A percentile compares a stretch with the other conserved stretches of the same genome.
Evolutionary conservation across 768 basidiomycete species (phyloP).

Genomic region (Gymnopilus dilepis): DNA sequence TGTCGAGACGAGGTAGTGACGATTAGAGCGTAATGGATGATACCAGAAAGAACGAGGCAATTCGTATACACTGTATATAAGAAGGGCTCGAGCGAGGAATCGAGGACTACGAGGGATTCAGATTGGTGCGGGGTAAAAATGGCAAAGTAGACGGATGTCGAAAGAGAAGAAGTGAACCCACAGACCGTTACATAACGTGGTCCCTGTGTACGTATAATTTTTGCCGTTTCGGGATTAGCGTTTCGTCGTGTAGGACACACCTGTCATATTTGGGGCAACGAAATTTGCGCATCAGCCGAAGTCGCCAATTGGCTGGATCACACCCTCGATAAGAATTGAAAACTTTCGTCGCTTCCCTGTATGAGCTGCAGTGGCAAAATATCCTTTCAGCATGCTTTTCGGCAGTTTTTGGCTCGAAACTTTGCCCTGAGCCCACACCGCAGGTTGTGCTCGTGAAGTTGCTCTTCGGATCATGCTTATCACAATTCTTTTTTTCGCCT

Average conservation of each 20-base stretch:
- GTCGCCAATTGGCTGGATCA: background rate
- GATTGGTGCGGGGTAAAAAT: slow-evolving; percentile 21
- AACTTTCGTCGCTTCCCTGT: background rate
- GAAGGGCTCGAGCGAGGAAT: background rate
- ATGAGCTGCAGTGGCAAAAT: background rate
- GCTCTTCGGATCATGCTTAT: background rate
- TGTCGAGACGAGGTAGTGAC: background rate
- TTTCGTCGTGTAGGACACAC: slow-evolving; percentile 17
- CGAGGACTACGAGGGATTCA: background rate
- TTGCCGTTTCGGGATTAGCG: slow-evolving; percentile 18
- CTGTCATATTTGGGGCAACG: slow-evolving; percentile 20
- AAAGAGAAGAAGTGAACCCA: background rate
- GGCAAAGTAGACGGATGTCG: slow-evolving; percentile 3
- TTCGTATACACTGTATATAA: background rate
- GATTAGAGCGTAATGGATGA: background rate
- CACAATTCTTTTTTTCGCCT: background rate
- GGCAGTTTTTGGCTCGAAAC: background rate
- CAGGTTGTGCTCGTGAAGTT: too few species aligned
- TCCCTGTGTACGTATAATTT: slow-evolving; percentile 16
- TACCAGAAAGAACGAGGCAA: background rate
- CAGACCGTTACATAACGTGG: slow-evolving; percentile 14
- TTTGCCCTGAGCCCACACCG: background rate
- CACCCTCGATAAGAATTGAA: background rate
- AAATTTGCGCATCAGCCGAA: slow-evolving; percentile 14
- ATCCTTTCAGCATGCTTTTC: background rate